phyloP scores from a whole-genome alignment of 441 rosid species.

The Aquilaria agallochum region DNA sequence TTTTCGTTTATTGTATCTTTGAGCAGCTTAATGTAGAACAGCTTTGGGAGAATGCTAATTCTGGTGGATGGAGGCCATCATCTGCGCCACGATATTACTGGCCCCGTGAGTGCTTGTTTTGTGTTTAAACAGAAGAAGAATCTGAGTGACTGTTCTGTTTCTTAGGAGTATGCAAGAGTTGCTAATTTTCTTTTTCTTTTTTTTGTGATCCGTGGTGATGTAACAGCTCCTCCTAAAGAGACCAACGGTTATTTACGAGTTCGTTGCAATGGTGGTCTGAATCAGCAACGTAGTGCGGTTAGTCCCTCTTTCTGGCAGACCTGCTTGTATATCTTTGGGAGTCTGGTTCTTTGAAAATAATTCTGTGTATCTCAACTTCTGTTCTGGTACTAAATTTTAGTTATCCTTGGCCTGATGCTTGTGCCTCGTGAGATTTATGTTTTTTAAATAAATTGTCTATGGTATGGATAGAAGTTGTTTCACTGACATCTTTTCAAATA shows the following conservation, averaged over 20 bases:
- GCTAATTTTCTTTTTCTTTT: not conserved
- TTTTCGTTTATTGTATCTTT: constrained; percentile 9
- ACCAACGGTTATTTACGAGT: constrained; percentile 93
- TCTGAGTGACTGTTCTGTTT: constrained; percentile 4
- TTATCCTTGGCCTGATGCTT: too few species aligned
- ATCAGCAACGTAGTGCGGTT: constrained; percentile 98
- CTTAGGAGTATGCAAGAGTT: not conserved
- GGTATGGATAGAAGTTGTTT: too few species aligned
- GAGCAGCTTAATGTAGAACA: constrained; percentile 67
- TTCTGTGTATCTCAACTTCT: too few species aligned
- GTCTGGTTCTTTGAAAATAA: too few species aligned
- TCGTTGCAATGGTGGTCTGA: constrained; percentile 97
- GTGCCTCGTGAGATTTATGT: too few species aligned
- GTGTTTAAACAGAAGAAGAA: constrained; percentile 20
- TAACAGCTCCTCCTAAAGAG: constrained; percentile 80
- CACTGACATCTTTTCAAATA: not conserved
- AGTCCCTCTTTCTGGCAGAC: constrained; percentile 22
- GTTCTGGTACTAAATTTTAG: too few species aligned
- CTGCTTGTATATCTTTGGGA: not conserved
- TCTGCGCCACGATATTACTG: constrained; percentile 95
- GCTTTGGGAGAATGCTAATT: constrained; percentile 89
- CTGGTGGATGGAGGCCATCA: constrained; percentile 94
- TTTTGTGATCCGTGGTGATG: constrained; percentile 3
- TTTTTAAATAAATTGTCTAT: not conserved
- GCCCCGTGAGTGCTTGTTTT: constrained; percentile 54